Percentiles rank a stretch among this genome's conserved stretches.
Conservation (phyloP, 202 grass and related monocot genomes). For the Miscanthus sacchariflorus region DNA sequence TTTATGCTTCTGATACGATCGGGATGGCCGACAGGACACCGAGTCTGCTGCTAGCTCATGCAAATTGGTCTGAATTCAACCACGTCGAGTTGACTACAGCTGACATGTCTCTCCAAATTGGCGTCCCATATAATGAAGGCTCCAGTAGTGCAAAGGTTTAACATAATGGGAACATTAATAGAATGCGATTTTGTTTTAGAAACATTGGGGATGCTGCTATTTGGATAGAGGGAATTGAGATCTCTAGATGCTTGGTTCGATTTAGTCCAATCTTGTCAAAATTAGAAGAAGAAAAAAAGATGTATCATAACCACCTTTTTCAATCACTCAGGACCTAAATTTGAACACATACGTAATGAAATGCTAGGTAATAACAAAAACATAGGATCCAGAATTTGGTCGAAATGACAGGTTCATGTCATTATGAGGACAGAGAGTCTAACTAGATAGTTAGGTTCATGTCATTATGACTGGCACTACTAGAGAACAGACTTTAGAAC, state of each 20-base stretch:
- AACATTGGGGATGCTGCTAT: not conserved
- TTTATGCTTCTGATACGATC: slow-evolving; percentile 32
- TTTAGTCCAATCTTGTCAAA: not conserved
- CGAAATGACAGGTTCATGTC: not conserved
- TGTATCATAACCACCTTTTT: not conserved
- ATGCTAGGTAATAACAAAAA: too few relatives aligned
- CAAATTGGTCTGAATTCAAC: slow-evolving; percentile 16
- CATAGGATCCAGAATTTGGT: too few relatives aligned
- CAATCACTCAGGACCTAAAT: not conserved
- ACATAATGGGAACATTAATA: too few relatives aligned
- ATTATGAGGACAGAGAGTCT: not conserved
- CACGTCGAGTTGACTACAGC: not conserved
- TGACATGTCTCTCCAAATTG: slow-evolving; percentile 7
- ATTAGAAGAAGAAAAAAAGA: not conserved
- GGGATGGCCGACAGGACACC: slow-evolving; percentile 45
- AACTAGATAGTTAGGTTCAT: too few relatives aligned
- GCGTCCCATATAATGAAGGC: not conserved
- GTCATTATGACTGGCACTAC: too few relatives aligned
- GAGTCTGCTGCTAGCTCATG: slow-evolving; percentile 21
- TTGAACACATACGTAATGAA: not conserved
- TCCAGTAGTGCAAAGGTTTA: not conserved
- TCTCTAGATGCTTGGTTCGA: not conserved
- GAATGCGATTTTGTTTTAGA: too few relatives aligned
- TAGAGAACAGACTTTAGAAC: too few relatives aligned
- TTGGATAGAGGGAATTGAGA: not conserved